Evolutionary conservation across 257 asterid genomes (phyloP).

Genomic region (Petunia secreta): DNA sequence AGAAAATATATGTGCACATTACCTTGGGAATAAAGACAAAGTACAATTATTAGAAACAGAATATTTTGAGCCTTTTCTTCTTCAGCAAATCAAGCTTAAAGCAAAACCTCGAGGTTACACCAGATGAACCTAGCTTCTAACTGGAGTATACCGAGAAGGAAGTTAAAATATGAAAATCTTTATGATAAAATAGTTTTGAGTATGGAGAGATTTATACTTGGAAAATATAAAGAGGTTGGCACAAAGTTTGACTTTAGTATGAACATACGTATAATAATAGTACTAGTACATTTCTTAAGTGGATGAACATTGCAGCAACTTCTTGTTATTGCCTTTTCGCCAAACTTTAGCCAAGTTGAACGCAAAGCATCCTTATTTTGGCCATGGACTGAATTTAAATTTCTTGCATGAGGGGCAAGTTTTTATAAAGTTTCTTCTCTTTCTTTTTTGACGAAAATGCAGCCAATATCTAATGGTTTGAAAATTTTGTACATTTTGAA

Average conservation of each 20-base stretch:
- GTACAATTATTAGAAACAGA: background rate
- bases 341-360: conserved; percentile 50
- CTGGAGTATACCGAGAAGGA: conserved; percentile 32
- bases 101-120: conserved; percentile 27
- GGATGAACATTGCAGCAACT: conserved; percentile 41
- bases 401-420: conserved; percentile 34
- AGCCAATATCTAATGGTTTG: background rate
- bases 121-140: background rate
- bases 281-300: conserved; percentile 20
- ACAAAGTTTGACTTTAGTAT: conserved; percentile 53
- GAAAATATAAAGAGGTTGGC: conserved; percentile 32
- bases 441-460: background rate
- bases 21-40: conserved; percentile 11
- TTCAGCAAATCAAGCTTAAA: conserved; percentile 53
- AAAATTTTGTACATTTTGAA: too few relatives aligned
- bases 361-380: background rate
- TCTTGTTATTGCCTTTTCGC: conserved; percentile 54
- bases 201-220: conserved; percentile 37
- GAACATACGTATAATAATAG: conserved; percentile 16
- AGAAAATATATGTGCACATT: background rate
- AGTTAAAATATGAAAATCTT: background rate
- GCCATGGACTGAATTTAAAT: background rate
- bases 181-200: conserved; percentile 34
- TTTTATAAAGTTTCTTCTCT: conserved; percentile 23
- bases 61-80: conserved; percentile 56